Percentiles rank a stretch among this genome's conserved stretches.
phyloP scores from a whole-genome alignment of 345 rosid species.

The Capsella bursapastoris region DNA sequence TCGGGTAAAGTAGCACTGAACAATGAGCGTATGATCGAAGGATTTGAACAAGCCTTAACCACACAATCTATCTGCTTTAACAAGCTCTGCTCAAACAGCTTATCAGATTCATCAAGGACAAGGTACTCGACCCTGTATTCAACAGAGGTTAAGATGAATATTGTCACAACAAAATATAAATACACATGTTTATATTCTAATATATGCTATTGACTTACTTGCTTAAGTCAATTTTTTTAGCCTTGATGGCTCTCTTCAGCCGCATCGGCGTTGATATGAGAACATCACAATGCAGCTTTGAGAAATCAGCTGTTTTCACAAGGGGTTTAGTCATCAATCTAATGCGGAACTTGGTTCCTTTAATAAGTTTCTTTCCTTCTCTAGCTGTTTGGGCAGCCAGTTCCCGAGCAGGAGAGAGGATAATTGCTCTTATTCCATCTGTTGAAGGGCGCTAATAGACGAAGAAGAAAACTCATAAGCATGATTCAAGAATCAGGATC shows the following conservation, averaged over 20 bases:
- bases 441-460: constrained; percentile 57
- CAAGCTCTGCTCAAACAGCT: constrained; percentile 90
- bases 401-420: constrained; percentile 90
- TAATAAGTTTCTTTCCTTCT: constrained; percentile 86
- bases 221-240: constrained; percentile 78
- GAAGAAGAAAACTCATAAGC: constrained; percentile 22
- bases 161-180: not conserved
- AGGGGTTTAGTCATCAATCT: constrained; percentile 85
- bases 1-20: constrained; percentile 99
- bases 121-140: constrained; percentile 83
- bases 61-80: constrained; percentile 88
- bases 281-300: constrained; percentile 75
- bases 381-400: constrained; percentile 88
- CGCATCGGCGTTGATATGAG: constrained; percentile 89
- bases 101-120: constrained; percentile 97
- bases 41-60: constrained; percentile 92
- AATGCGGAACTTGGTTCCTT: constrained; percentile 70
- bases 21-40: constrained; percentile 76
- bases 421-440: constrained; percentile 81
- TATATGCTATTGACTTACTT: constrained; percentile 52
- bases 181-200: constrained; percentile 7
- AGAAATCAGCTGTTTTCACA: constrained; percentile 59
- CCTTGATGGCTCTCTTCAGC: constrained; percentile 65
- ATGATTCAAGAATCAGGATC: constrained; percentile 28
- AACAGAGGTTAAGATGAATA: constrained; percentile 21